A percentile compares a stretch with the other conserved stretches of the same genome.
Evolutionary conservation across 495 filamentous ascomycete genomes (phyloP).

Genomic region (Tuber indicum): DNA sequence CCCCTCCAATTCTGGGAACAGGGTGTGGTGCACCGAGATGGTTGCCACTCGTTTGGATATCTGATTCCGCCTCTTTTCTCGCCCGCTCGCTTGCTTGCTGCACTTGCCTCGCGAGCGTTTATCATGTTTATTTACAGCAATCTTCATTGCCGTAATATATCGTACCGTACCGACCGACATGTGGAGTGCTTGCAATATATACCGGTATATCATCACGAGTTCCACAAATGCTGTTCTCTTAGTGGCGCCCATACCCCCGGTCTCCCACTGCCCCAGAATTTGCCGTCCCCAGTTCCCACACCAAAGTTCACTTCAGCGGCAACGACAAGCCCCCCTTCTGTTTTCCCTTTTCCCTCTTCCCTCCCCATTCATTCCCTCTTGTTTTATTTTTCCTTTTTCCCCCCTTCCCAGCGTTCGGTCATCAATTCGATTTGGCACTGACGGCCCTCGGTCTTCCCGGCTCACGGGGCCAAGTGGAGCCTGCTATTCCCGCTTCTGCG

Average conservation of each 20-base stretch:
- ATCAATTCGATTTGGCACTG: slow-evolving; percentile 24
- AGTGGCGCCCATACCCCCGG: not conserved
- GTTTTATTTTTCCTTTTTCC: slow-evolving; percentile 15
- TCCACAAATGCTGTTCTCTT: not conserved
- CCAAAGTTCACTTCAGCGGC: not conserved
- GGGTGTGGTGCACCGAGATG: slow-evolving; percentile 10
- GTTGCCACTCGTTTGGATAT: not conserved
- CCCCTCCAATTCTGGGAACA: not conserved
- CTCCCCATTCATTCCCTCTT: slow-evolving; percentile 10
- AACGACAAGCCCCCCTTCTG: not conserved
- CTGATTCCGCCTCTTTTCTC: not conserved
- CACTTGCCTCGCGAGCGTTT: not conserved
- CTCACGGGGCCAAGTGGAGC: slow-evolving; percentile 38
- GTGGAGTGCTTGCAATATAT: not conserved
- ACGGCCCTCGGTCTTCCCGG: slow-evolving; percentile 34
- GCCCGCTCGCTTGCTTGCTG: not conserved
- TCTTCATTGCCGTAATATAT: not conserved
- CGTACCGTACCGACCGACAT: slow-evolving; percentile 5
- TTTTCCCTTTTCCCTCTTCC: slow-evolving; percentile 9
- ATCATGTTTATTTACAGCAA: not conserved
- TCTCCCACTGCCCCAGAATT: not conserved
- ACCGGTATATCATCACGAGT: slow-evolving; percentile 6
- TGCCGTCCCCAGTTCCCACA: not conserved
- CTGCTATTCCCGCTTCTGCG: slow-evolving; percentile 24
- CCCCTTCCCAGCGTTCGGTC: slow-evolving; percentile 29